Evolutionary conservation across 352 stramenopile genomes (phyloP).

Genomic region (Phytophthora litchii): DNA sequence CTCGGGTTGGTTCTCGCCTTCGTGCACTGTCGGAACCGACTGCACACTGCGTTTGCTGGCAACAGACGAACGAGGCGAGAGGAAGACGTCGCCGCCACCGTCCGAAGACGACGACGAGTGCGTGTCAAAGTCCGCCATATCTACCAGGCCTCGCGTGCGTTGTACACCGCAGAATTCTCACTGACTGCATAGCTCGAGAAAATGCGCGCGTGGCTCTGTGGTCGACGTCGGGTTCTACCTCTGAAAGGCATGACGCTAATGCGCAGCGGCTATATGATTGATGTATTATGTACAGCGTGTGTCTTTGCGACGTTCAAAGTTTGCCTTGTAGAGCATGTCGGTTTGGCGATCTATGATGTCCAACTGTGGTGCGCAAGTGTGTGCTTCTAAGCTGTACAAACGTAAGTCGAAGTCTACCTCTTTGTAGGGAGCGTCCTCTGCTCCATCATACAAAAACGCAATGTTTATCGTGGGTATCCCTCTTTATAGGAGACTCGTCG

Average conservation of each 20-base stretch:
- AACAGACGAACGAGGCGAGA: conserved; percentile 35
- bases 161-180: conserved; percentile 29
- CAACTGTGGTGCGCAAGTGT: not conserved
- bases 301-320: conserved; percentile 16
- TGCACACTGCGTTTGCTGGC: conserved; percentile 36
- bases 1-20: conserved; percentile 20
- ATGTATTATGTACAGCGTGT: conserved; percentile 5
- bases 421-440: not conserved
- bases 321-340: conserved; percentile 1
- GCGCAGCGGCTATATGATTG: not conserved
- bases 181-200: conserved; percentile 6
- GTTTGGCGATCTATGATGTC: no score
- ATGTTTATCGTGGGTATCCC: not conserved
- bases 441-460: conserved; percentile 8
- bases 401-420: conserved; percentile 12
- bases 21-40: conserved; percentile 31
- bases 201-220: conserved; percentile 24
- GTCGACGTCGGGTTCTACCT: conserved; percentile 19
- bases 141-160: conserved; percentile 6
- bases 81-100: conserved; percentile 36
- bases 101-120: conserved; percentile 41
- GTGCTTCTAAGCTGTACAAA: conserved; percentile 4
- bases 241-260: conserved; percentile 11
- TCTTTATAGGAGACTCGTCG: conserved; percentile 10
- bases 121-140: conserved; percentile 38